Evolutionary conservation across 148 eudicot genomes (phyloP).

Genomic region (Chenopodium suecicum): DNA sequence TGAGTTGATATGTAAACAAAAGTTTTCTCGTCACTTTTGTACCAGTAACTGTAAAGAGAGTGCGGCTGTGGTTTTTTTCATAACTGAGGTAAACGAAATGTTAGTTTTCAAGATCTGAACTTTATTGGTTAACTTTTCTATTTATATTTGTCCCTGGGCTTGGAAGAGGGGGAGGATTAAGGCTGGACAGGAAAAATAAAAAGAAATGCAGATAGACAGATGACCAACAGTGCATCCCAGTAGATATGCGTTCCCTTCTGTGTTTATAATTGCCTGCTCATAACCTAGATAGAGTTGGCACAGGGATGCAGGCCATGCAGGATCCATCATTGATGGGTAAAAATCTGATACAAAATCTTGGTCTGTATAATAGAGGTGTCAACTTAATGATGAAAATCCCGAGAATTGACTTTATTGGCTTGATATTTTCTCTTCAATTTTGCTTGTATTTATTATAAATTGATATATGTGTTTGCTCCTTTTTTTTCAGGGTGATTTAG

Average conservation of each 20-base stretch:
- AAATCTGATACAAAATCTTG: not conserved
- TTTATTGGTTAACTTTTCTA: too few species aligned
- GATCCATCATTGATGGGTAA: not conserved
- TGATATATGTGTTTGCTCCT: slow-evolving; percentile 2
- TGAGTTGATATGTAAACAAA: too few species aligned
- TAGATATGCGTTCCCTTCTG: not conserved
- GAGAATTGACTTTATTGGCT: not conserved
- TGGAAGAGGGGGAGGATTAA: too few species aligned
- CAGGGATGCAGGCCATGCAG: not conserved
- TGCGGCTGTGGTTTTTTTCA: too few species aligned
- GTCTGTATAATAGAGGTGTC: not conserved
- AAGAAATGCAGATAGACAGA: too few species aligned
- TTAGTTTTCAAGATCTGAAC: too few species aligned
- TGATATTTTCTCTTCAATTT: slow-evolving; percentile 2
- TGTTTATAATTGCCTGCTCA: not conserved
- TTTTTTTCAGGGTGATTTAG: slow-evolving; percentile 75
- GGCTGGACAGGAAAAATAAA: too few species aligned
- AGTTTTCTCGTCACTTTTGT: too few species aligned
- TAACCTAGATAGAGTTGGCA: not conserved
- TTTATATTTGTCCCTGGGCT: too few species aligned
- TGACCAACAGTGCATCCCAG: not conserved
- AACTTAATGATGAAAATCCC: not conserved
- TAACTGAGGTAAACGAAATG: too few species aligned
- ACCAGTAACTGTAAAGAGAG: too few species aligned
- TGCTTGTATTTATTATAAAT: not conserved